Percentiles rank a stretch among this genome's conserved stretches.
Conservation (phyloP, 495 filamentous ascomycete genomes). For the Daldinia grandis region DNA sequence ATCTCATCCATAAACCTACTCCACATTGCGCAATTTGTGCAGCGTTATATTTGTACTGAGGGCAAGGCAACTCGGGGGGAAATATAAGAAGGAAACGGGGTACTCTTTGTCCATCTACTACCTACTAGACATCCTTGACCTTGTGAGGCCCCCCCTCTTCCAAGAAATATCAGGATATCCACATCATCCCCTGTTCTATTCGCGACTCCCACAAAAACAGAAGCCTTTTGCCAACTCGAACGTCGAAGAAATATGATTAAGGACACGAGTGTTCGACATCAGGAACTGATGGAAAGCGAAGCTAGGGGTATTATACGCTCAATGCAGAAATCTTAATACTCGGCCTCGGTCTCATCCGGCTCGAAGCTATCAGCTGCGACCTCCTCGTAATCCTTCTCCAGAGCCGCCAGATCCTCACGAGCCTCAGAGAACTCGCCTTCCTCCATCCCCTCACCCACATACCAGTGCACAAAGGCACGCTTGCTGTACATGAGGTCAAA, state of each 20-base stretch:
- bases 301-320: conserved; percentile 45
- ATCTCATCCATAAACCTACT: conserved; percentile 31
- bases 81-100: conserved; percentile 22
- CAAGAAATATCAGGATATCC: conserved; percentile 29
- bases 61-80: conserved; percentile 10
- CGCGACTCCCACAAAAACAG: conserved; percentile 22
- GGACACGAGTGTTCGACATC: conserved; percentile 20
- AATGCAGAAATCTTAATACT: conserved; percentile 67
- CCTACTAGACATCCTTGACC: conserved; percentile 5
- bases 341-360: conserved; percentile 68
- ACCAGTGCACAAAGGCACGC: conserved; percentile 95
- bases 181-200: conserved; percentile 23
- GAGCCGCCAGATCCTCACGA: conserved; percentile 85
- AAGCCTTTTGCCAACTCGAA: conserved; percentile 30
- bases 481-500: conserved; percentile 98
- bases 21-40: conserved; percentile 23
- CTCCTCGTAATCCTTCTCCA: conserved; percentile 94
- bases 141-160: conserved; percentile 10
- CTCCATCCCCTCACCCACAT: conserved; percentile 96
- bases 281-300: conserved; percentile 20
- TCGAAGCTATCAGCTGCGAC: conserved; percentile 78
- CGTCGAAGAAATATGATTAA: conserved; percentile 26
- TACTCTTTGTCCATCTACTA: conserved; percentile 20
- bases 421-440: conserved; percentile 94
- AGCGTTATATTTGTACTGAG: conserved; percentile 15